Evolutionary conservation across 2,329 filamentous ascomycete species (phyloP).

Genomic region (Trichoderma sp.): DNA sequence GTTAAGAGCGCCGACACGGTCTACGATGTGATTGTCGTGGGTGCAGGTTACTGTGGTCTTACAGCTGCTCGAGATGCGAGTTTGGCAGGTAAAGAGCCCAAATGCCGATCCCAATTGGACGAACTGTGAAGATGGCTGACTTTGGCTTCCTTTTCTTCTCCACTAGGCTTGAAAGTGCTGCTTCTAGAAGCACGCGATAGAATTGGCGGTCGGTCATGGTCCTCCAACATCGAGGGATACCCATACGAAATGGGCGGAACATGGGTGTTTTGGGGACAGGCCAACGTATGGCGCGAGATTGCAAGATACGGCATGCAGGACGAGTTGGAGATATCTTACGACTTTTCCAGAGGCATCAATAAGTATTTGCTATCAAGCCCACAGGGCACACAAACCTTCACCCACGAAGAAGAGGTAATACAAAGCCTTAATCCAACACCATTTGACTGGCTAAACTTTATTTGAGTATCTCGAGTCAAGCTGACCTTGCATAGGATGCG

Average conservation of each 20-base stretch:
- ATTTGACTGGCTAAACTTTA: not conserved
- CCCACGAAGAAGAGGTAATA: conserved; percentile 15
- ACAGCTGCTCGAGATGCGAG: conserved; percentile 13
- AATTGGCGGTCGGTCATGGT: conserved; percentile 11
- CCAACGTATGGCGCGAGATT: conserved; percentile 14
- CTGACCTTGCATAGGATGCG: not conserved
- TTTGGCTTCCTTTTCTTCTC: not conserved
- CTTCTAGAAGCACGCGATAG: conserved; percentile 7
- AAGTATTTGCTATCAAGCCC: conserved; percentile 7
- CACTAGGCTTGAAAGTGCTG: not conserved
- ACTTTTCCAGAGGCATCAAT: conserved; percentile 11
- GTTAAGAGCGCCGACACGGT: conserved; percentile 1
- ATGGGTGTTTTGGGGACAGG: conserved; percentile 12
- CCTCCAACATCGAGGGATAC: conserved; percentile 10
- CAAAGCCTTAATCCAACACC: not conserved
- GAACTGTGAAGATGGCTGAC: not conserved
- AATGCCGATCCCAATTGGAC: not conserved
- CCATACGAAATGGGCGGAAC: conserved; percentile 10
- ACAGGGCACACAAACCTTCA: not conserved
- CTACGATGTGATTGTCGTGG: conserved; percentile 13
- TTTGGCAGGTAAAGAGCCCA: not conserved
- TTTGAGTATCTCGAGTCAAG: not conserved
- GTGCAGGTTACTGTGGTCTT: conserved; percentile 10
- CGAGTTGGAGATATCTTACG: conserved; percentile 10
- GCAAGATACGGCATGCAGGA: conserved; percentile 15